Percentiles rank a stretch among this genome's conserved stretches.
These are phyloP conservation scores for Penicillium egyptiacum DNA, from an alignment of 495 filamentous ascomycete species.

Conservation along the genomic window DNA sequence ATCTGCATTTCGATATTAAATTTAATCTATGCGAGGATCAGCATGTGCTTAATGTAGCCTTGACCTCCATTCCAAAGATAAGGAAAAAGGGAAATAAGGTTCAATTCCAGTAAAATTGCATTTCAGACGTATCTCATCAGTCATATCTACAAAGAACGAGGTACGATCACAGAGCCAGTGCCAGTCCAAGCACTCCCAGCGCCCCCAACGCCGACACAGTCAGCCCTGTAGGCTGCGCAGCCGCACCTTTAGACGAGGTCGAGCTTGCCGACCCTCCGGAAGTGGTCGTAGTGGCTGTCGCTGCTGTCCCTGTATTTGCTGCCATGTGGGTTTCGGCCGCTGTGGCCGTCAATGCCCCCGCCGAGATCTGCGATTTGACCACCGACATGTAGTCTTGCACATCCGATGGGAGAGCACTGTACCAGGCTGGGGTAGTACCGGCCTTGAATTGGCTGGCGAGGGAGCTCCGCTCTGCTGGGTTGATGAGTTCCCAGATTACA, in stretches of 20 bases:
- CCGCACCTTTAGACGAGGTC: slow-evolving; percentile 16
- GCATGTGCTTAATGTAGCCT: not conserved
- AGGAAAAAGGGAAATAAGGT: not conserved
- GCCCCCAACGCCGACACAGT: slow-evolving; percentile 27
- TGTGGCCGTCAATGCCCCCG: slow-evolving; percentile 32
- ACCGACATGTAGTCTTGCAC: slow-evolving; percentile 37
- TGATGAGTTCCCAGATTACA: slow-evolving; percentile 27
- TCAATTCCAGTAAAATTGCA: too few species aligned
- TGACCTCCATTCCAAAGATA: not conserved
- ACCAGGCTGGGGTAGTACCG: slow-evolving; percentile 37
- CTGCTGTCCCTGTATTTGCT: not conserved
- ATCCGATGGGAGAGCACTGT: slow-evolving; percentile 28
- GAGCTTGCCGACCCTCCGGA: slow-evolving; percentile 6
- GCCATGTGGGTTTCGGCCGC: slow-evolving; percentile 4
- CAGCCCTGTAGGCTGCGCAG: slow-evolving; percentile 22
- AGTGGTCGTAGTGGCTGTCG: slow-evolving; percentile 2
- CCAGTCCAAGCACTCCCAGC: slow-evolving; percentile 29
- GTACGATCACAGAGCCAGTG: slow-evolving; percentile 23
- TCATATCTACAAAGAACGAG: not conserved
- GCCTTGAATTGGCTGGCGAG: slow-evolving; percentile 34
- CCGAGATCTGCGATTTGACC: slow-evolving; percentile 31
- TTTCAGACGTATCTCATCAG: slow-evolving; percentile 7
- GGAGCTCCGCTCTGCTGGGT: slow-evolving; percentile 29
- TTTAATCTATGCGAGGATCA: not conserved
- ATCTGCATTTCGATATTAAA: not conserved